Conservation (phyloP, 768 basidiomycete species). For the Lanmaoa rubissima region DNA sequence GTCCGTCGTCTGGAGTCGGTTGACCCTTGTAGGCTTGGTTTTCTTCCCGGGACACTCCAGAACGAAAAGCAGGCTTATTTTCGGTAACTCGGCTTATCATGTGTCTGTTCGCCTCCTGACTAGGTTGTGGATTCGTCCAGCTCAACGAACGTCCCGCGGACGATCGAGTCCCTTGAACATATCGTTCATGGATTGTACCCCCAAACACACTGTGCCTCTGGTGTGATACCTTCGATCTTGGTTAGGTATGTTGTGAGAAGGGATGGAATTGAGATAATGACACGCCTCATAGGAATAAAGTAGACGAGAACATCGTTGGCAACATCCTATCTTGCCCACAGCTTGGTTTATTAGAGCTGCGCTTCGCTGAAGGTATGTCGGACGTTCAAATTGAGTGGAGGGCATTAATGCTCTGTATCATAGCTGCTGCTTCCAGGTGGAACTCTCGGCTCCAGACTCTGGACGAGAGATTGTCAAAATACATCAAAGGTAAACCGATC, state of each 20-base stretch:
- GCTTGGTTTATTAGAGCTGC: conserved; percentile 56
- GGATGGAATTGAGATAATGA: not conserved
- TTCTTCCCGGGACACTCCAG: conserved; percentile 55
- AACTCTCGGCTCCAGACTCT: conserved; percentile 60
- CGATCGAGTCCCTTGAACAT: conserved; percentile 72
- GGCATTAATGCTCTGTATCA: not conserved
- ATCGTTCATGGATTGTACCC: conserved; percentile 75
- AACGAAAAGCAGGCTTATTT: conserved; percentile 54
- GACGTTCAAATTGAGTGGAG: not conserved
- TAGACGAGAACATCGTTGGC: conserved; percentile 69
- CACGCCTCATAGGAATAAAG: conserved; percentile 48
- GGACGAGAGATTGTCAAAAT: conserved; percentile 66
- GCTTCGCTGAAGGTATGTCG: conserved; percentile 60
- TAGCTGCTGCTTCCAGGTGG: conserved; percentile 64
- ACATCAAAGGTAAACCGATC: conserved; percentile 64
- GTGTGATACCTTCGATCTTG: conserved; percentile 48
- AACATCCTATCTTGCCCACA: conserved; percentile 69
- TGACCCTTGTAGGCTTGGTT: conserved; percentile 48
- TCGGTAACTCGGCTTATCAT: conserved; percentile 36
- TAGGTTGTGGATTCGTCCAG: conserved; percentile 29
- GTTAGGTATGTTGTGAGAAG: conserved; percentile 45
- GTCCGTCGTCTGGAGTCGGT: not conserved
- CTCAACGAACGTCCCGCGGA: conserved; percentile 76
- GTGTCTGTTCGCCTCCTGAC: not conserved
- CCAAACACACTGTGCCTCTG: conserved; percentile 41